These are phyloP conservation scores for Mortierella sp. DNA, from an alignment of 371 early-diverging fungal genomes.

Conservation along the genomic window DNA sequence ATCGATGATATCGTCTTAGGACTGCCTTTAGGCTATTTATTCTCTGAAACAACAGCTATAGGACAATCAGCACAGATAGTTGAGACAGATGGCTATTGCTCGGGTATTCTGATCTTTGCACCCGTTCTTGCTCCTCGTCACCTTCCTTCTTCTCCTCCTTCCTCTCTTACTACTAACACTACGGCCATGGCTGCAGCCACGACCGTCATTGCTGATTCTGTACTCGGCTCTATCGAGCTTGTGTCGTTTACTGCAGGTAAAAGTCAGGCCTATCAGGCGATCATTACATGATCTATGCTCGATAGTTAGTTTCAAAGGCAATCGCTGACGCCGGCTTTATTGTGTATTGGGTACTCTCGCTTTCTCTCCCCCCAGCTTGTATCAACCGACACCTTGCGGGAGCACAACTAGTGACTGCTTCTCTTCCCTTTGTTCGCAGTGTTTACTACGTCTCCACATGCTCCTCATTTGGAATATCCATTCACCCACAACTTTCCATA, in stretches of 20 bases:
- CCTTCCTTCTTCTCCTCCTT: not conserved
- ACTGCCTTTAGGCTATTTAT: constrained; percentile 3
- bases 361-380: not conserved
- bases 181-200: not conserved
- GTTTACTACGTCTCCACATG: too few relatives aligned
- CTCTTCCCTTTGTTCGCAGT: too few relatives aligned
- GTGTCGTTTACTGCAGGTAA: not conserved
- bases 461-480: too few relatives aligned
- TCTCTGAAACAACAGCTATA: not conserved
- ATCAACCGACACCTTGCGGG: too few relatives aligned
- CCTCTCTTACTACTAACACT: not conserved
- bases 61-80: not conserved
- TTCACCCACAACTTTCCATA: too few relatives aligned
- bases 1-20: not conserved
- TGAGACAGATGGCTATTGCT: not conserved
- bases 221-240: not conserved
- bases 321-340: not conserved
- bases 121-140: not conserved
- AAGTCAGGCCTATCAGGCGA: not conserved
- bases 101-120: not conserved
- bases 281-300: not conserved
- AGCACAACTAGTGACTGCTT: not conserved
- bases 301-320: too few relatives aligned
- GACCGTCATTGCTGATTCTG: not conserved
- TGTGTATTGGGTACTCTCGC: not conserved